Percentiles rank a stretch among this genome's conserved stretches.
phyloP scores from a whole-genome alignment of 1,284 basidiomycete genomes.

The Irpex sp. region DNA sequence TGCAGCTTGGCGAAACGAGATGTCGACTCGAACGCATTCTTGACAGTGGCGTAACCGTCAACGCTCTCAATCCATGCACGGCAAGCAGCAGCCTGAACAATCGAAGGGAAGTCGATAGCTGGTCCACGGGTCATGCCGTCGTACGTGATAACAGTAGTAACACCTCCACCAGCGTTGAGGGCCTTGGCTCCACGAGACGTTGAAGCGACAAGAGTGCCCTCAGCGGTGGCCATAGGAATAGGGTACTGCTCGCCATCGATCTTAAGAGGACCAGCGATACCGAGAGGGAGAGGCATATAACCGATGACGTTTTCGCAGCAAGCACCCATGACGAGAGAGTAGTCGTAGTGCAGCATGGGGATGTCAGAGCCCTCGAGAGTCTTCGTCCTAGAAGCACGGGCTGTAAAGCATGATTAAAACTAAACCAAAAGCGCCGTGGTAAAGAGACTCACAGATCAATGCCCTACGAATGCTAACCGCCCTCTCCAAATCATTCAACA shows the following conservation, averaged over 20 bases:
- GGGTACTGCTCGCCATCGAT: conserved; percentile 86
- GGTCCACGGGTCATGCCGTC: conserved; percentile 99
- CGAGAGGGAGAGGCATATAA: conserved; percentile 94
- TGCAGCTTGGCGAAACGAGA: conserved; percentile 86
- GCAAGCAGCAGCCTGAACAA: conserved; percentile 79
- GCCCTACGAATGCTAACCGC: conserved; percentile 89
- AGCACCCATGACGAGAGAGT: conserved; percentile 91
- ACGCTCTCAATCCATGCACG: conserved; percentile 88
- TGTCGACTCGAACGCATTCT: conserved; percentile 91
- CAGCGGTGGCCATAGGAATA: conserved; percentile 99
- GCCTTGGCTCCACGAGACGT: conserved; percentile 98
- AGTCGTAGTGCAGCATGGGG: conserved; percentile 89
- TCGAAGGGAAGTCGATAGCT: conserved; percentile 90
- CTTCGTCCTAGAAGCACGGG: conserved; percentile 83
- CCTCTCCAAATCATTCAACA: conserved; percentile 81
- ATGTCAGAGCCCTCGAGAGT: conserved; percentile 84
- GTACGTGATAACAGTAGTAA: conserved; percentile 88
- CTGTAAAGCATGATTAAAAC: conserved; percentile 33
- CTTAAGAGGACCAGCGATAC: conserved; percentile 93
- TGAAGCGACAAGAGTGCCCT: conserved; percentile 97
- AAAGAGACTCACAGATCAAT: conserved; percentile 73
- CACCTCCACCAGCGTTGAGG: conserved; percentile 93
- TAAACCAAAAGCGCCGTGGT: not conserved
- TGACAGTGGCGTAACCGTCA: conserved; percentile 77
- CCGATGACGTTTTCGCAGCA: conserved; percentile 99